Evolutionary conservation across 495 filamentous ascomycete genomes (phyloP).

Genomic region (Beverwykella pulmonaria): DNA sequence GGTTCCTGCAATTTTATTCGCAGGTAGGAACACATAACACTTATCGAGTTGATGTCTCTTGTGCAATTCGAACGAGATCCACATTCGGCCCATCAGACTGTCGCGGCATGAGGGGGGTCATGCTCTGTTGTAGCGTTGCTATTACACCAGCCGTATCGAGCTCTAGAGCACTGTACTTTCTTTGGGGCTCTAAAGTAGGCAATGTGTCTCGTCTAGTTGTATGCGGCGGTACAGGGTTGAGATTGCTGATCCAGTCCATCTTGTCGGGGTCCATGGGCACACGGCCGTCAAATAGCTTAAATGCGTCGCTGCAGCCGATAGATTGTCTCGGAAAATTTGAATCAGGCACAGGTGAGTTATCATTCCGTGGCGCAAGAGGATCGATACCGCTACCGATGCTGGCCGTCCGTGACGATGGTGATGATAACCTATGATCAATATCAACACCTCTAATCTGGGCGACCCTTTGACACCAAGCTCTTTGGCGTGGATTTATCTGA

Average conservation of each 20-base stretch:
- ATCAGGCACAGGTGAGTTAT: background rate
- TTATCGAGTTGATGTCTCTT: background rate
- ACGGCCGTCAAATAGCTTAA: constrained; percentile 33
- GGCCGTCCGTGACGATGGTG: constrained; percentile 2
- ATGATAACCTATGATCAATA: background rate
- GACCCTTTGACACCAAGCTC: constrained; percentile 35
- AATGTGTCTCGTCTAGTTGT: constrained; percentile 9
- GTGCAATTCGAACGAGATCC: constrained; percentile 21
- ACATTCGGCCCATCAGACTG: constrained; percentile 19
- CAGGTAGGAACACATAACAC: too few relatives aligned
- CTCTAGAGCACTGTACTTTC: constrained; percentile 35
- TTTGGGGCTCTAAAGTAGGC: background rate
- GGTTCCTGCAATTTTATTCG: too few relatives aligned
- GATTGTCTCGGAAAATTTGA: constrained; percentile 1
- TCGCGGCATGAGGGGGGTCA: constrained; percentile 23
- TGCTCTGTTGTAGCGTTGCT: constrained; percentile 30
- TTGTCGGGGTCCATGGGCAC: constrained; percentile 24
- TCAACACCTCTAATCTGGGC: constrained; percentile 5
- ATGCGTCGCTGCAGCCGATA: constrained; percentile 35
- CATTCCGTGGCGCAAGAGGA: constrained; percentile 14
- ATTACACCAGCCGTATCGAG: constrained; percentile 37
- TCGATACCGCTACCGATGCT: constrained; percentile 7
- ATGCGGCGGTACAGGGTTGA: constrained; percentile 21
- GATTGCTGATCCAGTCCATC: constrained; percentile 29
- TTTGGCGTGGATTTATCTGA: constrained; percentile 29